Evolutionary conservation across 805 yeast species (phyloP), one percentile per base, ranked within the genome.

Genomic region (Ogataea methylovora): DNA sequence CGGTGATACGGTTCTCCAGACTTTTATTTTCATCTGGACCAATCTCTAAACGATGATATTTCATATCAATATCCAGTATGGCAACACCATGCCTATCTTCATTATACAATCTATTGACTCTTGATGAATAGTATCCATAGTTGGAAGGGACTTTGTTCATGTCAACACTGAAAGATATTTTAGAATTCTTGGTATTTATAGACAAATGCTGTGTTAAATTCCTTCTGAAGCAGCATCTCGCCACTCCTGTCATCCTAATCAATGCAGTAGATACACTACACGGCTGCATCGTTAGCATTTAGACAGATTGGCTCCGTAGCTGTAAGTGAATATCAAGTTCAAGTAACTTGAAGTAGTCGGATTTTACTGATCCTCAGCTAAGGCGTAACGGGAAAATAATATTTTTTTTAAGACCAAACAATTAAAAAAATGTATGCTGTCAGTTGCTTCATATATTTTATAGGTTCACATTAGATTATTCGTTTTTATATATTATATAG

Each of bases 61-160:
- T n/a, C 17, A 56, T 30, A 32, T 54, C 49, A 24, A 54, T 33
- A 28, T 56, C 56, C 27, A 57, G 24, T 7, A 56, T 36, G 1
- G 73, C 73, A 15, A 87, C 84, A 33, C 74, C 71, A 56, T 73
- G 82, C 29, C 75, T 64, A 59, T 90, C 98, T 56, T 90, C 97
- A 56, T 90, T 92, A 48, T 71, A 71, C 24, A 70, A 44, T 38
- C 97, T 65, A 52, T 78, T 85, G 38, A 84, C 82, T 33, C 98
- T 66, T 30, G 83, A 76, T 1, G 86, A 56, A 42, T 63, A 71
- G 60, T 88, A 94, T 3, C 98, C 98, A 21, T 85, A 66, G 49
- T 76, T 79, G 1, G 75, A 65, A 13, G 94, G 92, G 5, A 81
- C 78, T 44, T 73, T 77, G 18, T 71, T 50, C 39, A 80, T 52